Base-by-base conservation (phyloP, 306 rosid species). In the Rosa lucieae region DNA sequence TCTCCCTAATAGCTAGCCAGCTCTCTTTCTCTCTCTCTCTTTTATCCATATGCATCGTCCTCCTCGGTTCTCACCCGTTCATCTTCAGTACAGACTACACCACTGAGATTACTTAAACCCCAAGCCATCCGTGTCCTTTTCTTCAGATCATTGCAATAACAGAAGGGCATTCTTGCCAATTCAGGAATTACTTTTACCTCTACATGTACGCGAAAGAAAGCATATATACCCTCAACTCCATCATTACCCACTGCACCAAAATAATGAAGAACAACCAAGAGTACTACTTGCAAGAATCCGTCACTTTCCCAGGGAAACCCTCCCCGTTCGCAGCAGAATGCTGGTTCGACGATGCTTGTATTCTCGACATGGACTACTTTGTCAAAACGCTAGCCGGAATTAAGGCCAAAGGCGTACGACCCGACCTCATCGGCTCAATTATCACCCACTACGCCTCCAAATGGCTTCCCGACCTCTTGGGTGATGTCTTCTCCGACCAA, bases 311-410 rank as follows among this genome's bases (percentile, higher is more conserved):
- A 6, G 84, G 80, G 78, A 92, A 84, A 66, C 82, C 94, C 15
- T 80, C 93, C 47, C 91, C 86, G 0, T 78, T 85, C 21, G 78
- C 83, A 0, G 82, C 89, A 2, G 91, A 91, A 69, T 82, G 89
- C 69, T 95, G 97, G 97, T 89, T 95, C 70, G 95, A 95, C 49
- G 98, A 92, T 46, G 90, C 92, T 48, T 87, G 94, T 82, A 90
- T 92, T 12, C 88, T 92, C 44, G 99, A 95, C 90, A 89, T 95
- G 90, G 99, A 95, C 82, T 95, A 88, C 96, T 95, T 95, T 26
- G 92, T 95, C 59, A 95, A 92, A 80, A 95, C 98, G 47, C 90
- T 95, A 42, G 73, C 96, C 44, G 91, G 89, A 76, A 93, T 95
- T 61, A 90, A 91, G 65, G 85, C 91, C 61, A 95, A 95, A 76